Evolutionary conservation across 805 yeast species (phyloP).

Genomic region (Saccharomycopsis amapae): DNA sequence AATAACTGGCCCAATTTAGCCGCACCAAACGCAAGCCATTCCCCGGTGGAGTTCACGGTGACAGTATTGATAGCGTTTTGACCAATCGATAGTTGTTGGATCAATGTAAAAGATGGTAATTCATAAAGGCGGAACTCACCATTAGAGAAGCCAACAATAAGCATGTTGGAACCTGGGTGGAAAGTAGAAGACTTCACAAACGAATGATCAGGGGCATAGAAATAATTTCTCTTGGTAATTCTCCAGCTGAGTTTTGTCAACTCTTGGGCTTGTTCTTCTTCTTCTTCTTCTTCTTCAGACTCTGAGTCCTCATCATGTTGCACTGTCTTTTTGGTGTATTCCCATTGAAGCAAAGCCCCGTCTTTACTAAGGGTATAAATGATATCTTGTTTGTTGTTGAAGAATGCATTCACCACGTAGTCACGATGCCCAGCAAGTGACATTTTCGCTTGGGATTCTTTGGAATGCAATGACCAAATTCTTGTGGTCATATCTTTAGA

Average conservation of each 20-base stretch:
- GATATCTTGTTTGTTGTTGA: slow-evolving; percentile 78
- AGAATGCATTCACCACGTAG: slow-evolving; percentile 79
- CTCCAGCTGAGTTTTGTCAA: slow-evolving; percentile 61
- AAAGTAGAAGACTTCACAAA: slow-evolving; percentile 77
- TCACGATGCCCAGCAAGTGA: slow-evolving; percentile 91
- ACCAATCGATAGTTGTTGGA: slow-evolving; percentile 89
- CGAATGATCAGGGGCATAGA: slow-evolving; percentile 55
- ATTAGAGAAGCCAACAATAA: slow-evolving; percentile 82
- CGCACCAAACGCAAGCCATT: slow-evolving; percentile 96
- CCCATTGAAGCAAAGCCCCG: slow-evolving; percentile 93
- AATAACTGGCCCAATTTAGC: slow-evolving; percentile 83
- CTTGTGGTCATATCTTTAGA: slow-evolving; percentile 88
- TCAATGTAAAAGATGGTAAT: slow-evolving; percentile 65
- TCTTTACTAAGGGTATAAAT: slow-evolving; percentile 90
- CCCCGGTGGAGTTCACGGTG: slow-evolving; percentile 74
- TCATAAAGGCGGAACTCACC: slow-evolving; percentile 93
- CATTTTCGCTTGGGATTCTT: slow-evolving; percentile 66
- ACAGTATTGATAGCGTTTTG: slow-evolving; percentile 84
- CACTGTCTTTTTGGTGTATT: slow-evolving; percentile 55
- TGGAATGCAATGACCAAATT: slow-evolving; percentile 67
- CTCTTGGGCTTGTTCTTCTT: slow-evolving; percentile 30
- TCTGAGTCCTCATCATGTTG: slow-evolving; percentile 40
- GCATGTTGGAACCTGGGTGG: slow-evolving; percentile 60
- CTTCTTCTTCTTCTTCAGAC: slow-evolving; percentile 32
- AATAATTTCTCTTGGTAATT: slow-evolving; percentile 69